Evolutionary conservation across 768 basidiomycete genomes (phyloP), one percentile per base, ranked within the genome.

Genomic region (Hydnum rufescens): DNA sequence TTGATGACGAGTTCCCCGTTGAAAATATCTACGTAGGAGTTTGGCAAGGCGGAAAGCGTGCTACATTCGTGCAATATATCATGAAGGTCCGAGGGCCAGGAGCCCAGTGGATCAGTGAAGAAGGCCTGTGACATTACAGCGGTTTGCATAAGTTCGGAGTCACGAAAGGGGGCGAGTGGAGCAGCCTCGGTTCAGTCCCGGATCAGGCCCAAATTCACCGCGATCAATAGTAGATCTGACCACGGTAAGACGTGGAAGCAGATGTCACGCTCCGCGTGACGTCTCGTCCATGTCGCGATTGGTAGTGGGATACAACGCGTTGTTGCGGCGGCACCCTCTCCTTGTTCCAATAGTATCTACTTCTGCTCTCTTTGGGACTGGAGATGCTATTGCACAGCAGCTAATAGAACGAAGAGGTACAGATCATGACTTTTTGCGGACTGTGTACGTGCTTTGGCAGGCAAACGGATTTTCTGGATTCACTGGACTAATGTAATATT

Each of bases 331-430:
- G 6, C 70, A 74, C 8, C 82, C 82, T 0, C 68, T 81, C 66
- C 51, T 75, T 18, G 66, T 76, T 2, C 80, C 49, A 13, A 13
- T 30, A 30, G 8, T 50, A 8, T 13, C 26, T 25, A 32, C 54
- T 22, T 55, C 47, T 25, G 47, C 53, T 4, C 51, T 87, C 5
- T 87, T 86, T 57, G 78, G 81, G 42, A 68, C 73, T 4, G 84
- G 82, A 22, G 86, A 88, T 61, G 59, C 89, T 1, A 73, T 92
- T 42, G 89, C 89, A 0, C 89, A 95, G 64, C 90, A 93, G 64
- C 73, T 67, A 1, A 73, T 92, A 19, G 90, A 92, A 61, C 70
- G 69, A 59, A 74, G 69, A 57, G 84, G 86, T 4, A 68, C 60
- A 51, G 63, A 78, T 2, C 88, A 93, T 60, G 88, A 95, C 39